Percentiles rank a stretch among this genome's conserved stretches.
These are phyloP conservation scores for Prunus davidiana DNA, from an alignment of 306 rosid genomes.

Conservation along the genomic window DNA sequence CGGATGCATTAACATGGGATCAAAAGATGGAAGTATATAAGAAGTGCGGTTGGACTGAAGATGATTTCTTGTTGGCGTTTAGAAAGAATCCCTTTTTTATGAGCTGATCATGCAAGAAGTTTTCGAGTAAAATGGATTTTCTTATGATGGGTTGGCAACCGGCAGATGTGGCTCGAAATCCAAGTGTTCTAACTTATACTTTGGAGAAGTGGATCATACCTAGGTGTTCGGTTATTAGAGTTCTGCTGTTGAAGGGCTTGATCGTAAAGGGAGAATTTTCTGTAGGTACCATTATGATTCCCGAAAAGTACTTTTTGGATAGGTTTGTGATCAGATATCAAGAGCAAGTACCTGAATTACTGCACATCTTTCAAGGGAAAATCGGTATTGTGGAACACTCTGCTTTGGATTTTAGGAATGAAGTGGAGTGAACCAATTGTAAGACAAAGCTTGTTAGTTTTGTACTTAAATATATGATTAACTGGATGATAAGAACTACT, in stretches of 20 bases:
- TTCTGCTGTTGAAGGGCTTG: constrained; percentile 22
- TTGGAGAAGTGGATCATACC: constrained; percentile 39
- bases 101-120: constrained; percentile 14
- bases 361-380: neutral
- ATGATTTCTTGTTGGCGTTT: constrained; percentile 26
- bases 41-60: constrained; percentile 36
- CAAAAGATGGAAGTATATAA: constrained; percentile 15
- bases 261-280: neutral
- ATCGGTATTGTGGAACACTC: neutral
- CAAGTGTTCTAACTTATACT: constrained; percentile 3
- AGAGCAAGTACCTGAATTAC: neutral
- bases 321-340: constrained; percentile 4
- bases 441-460: neutral
- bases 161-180: constrained; percentile 12
- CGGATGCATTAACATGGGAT: constrained; percentile 12
- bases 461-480: neutral
- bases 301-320: neutral
- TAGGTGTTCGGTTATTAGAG: constrained; percentile 40
- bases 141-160: constrained; percentile 26
- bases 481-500: neutral
- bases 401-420: neutral
- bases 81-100: constrained; percentile 28
- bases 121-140: constrained; percentile 19
- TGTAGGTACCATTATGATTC: neutral
- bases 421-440: neutral